phyloP scores from a whole-genome alignment of 1,139 yeast species.

The Hemisphaericaspora subhashii region DNA sequence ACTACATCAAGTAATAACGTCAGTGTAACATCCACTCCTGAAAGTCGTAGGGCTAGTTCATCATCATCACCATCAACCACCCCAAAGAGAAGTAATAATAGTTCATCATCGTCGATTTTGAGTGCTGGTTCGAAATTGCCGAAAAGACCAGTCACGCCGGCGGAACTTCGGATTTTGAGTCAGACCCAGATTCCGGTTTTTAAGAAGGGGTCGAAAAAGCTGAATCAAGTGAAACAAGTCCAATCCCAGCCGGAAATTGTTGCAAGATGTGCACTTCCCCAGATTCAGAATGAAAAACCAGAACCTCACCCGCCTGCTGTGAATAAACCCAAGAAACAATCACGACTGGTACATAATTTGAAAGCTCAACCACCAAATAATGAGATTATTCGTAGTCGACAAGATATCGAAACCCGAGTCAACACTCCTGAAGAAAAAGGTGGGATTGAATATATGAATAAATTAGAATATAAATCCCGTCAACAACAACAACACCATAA shows the following conservation, averaged over 20 bases:
- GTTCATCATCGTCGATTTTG: neutral
- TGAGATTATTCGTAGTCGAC: no score
- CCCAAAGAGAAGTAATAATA: neutral
- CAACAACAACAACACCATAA: slow-evolving; percentile 1
- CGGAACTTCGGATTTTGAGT: slow-evolving; percentile 27
- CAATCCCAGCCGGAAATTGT: neutral
- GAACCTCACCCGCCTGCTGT: no score
- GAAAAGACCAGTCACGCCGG: slow-evolving; percentile 29
- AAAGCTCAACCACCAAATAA: no score
- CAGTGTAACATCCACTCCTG: neutral
- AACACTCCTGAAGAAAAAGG: no score
- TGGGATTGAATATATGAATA: slow-evolving; percentile 1
- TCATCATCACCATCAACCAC: neutral
- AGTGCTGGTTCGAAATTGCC: slow-evolving; percentile 14
- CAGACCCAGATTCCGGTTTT: slow-evolving; percentile 32
- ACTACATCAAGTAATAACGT: neutral
- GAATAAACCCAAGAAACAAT: no score
- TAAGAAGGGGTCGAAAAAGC: slow-evolving; percentile 10
- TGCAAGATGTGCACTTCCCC: no score
- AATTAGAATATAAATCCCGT: neutral
- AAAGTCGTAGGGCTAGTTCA: neutral
- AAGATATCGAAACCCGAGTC: no score
- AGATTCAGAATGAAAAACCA: no score
- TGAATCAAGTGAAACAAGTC: no score
- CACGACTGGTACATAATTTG: no score